These are phyloP conservation scores for Thelonectria olida DNA, from an alignment of 2,329 filamentous ascomycete species.

Conservation along the genomic window DNA sequence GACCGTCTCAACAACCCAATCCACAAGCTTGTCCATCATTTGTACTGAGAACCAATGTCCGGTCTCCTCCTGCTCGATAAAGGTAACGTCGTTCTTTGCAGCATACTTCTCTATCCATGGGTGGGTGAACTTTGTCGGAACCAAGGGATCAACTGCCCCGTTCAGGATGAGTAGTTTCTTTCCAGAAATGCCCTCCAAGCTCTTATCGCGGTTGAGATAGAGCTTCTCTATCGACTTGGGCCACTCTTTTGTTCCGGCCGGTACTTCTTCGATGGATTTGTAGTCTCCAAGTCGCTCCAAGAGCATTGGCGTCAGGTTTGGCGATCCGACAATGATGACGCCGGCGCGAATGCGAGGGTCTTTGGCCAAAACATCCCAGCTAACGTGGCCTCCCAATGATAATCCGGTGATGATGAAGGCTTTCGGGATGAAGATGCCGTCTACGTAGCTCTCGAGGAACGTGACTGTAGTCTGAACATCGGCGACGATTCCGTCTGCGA, in stretches of 20 bases:
- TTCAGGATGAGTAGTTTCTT: conserved; percentile 4
- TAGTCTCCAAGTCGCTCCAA: not conserved
- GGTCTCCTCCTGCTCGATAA: not conserved
- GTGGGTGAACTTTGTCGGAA: not conserved
- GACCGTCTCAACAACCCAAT: not conserved
- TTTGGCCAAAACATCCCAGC: not conserved
- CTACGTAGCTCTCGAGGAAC: conserved; percentile 9
- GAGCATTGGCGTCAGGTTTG: not conserved
- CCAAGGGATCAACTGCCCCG: not conserved
- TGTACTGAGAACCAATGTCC: not conserved
- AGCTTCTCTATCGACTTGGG: not conserved
- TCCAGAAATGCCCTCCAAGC: not conserved
- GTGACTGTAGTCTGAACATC: not conserved
- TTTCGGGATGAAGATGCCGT: not conserved
- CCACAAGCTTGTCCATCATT: not conserved
- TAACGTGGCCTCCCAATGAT: conserved; percentile 1
- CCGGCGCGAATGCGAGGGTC: not conserved
- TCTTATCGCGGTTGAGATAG: not conserved
- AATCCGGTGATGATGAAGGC: conserved; percentile 1
- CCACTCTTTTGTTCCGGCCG: not conserved
- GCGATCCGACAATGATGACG: not conserved
- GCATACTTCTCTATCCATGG: conserved; percentile 1
- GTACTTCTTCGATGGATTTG: not conserved
- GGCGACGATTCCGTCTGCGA: conserved; percentile 2
- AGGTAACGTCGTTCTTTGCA: not conserved